Evolutionary conservation across 192 early-diverging fungal genomes (phyloP).

Genomic region (Coemansia reversa): DNA sequence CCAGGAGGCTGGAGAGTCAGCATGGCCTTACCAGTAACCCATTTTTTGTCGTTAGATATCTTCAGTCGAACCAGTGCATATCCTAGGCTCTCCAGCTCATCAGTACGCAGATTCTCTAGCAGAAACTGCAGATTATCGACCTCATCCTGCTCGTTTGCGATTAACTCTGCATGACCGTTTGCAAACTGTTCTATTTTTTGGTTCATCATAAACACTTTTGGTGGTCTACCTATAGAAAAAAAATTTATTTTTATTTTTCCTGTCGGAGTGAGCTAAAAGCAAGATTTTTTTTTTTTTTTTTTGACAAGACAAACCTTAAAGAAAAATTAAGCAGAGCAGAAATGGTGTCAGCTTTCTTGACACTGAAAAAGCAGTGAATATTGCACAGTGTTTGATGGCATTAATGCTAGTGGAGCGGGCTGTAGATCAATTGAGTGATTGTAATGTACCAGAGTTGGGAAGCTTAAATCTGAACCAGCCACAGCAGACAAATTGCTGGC

Average conservation of each 20-base stretch:
- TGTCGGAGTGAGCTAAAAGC: background rate
- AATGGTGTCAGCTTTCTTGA: no score
- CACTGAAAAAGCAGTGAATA: no score
- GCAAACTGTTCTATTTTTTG: background rate
- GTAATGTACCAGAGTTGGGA: no score
- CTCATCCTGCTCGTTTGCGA: background rate
- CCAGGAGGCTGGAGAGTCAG: constrained; percentile 64
- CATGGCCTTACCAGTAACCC: constrained; percentile 66
- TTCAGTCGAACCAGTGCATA: constrained; percentile 63
- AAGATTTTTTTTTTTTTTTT: no score
- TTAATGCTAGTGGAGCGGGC: no score
- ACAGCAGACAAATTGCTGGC: no score
- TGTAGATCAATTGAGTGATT: no score
- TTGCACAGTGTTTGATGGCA: no score
- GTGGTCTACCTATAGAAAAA: background rate
- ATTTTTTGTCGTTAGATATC: constrained; percentile 61
- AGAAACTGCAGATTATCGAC: constrained; percentile 3
- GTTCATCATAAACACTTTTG: background rate
- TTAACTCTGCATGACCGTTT: background rate
- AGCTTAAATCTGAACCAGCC: no score
- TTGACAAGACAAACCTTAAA: no score
- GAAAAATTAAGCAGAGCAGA: no score
- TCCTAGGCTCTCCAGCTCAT: constrained; percentile 63
- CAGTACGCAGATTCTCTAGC: background rate
- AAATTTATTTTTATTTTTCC: background rate